These are phyloP conservation scores for Lenwebbia sp. DNA, from an alignment of 345 rosid genomes.

Conservation along the genomic window DNA sequence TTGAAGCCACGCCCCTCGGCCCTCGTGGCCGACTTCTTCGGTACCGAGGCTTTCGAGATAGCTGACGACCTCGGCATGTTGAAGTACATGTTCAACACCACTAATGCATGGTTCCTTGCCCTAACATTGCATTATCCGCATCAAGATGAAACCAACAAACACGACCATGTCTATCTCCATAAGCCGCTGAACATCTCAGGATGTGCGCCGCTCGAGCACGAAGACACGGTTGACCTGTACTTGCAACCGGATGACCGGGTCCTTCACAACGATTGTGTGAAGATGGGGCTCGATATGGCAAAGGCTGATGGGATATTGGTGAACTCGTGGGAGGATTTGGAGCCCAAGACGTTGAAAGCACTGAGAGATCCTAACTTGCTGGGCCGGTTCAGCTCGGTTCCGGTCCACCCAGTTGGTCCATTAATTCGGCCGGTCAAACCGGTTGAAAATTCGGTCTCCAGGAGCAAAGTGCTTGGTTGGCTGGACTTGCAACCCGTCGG, in stretches of 20 bases:
- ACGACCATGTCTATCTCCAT: constrained; percentile 10
- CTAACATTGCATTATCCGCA: constrained; percentile 12
- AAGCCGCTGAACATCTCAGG: constrained; percentile 35
- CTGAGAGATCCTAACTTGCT: constrained; percentile 1
- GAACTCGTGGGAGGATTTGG: constrained; percentile 41
- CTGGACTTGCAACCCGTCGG: constrained; percentile 30
- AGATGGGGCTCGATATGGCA: constrained; percentile 17
- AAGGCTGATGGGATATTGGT: constrained; percentile 38
- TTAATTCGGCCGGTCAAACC: not conserved
- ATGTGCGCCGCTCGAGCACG: constrained; percentile 20
- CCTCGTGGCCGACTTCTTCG: constrained; percentile 37
- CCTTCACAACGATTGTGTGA: not conserved
- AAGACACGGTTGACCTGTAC: constrained; percentile 5
- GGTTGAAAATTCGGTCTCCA: not conserved
- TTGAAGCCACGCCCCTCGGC: constrained; percentile 11
- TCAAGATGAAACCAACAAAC: constrained; percentile 4
- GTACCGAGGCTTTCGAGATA: constrained; percentile 26
- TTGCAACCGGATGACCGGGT: not conserved
- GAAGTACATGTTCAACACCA: constrained; percentile 25
- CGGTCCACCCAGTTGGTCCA: constrained; percentile 19
- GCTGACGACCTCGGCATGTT: constrained; percentile 37
- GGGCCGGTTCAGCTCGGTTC: not conserved
- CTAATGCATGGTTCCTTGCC: constrained; percentile 41
- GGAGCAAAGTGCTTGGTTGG: constrained; percentile 16
- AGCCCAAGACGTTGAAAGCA: constrained; percentile 22